Base-by-base conservation (phyloP, 345 rosid species). In the Limnanthes douglasii region DNA sequence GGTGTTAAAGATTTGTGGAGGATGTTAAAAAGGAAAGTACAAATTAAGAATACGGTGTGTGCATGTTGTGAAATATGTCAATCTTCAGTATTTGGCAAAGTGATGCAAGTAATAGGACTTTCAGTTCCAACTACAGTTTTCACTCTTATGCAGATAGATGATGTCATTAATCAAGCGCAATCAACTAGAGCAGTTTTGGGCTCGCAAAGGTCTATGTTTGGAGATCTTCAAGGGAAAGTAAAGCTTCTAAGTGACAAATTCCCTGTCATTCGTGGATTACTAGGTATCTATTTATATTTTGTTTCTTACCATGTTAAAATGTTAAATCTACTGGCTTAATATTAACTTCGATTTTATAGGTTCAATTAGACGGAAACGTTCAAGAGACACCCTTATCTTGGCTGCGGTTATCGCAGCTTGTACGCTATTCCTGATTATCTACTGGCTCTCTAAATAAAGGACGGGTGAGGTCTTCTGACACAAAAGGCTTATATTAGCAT, bases 201-300 rank as follows among this genome's bases (percentile, higher is more conserved):
- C 47, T 80, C 94, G 50, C 99, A 92, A 51, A 69, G 94, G 56
- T 39, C 75, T 33, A 27, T 81, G 56, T 78, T 92, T 56, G 88
- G 93, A 48, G 96, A 81, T 69, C 88, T 92, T 47, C 88, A 78
- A 50, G 93, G 94, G 61, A 92, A 85, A 85, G 86, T 81, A 34
- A 92, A 85, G 56, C 50, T 51, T 54, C 68, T 92, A 22, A 58
- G 86, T 15, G 94, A 85, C 65, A 92, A 75, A 48, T 85, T 92
- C 69, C 96, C 96, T 2, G 43, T 69, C 22, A 64, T 92, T 27
- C 90, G 86, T 29, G 86, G 86, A 62, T 45, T 92, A 50, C 83
- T 92, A 15, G 99, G 99, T 85, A 78, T 38, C 35, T 31, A 15
- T 23, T 29, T 26, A 9, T 26, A 26, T 31, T 23, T 33, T 57